A percentile compares a stretch with the other conserved stretches of the same genome.
Evolutionary conservation across 1,284 basidiomycete species (phyloP).

Genomic region (Ceratobasidium theobromae): DNA sequence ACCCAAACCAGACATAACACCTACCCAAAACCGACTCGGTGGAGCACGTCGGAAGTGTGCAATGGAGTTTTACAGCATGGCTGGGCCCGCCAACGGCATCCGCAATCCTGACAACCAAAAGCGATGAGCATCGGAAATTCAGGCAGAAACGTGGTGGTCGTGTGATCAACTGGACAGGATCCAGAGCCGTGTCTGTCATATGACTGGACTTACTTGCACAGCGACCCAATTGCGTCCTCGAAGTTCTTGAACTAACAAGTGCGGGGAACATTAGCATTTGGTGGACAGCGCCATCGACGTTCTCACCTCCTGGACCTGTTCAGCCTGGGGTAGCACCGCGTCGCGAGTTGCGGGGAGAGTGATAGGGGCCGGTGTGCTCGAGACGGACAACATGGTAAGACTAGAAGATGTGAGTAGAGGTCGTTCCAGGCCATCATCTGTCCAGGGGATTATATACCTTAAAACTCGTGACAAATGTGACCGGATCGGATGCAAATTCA

Average conservation of each 20-base stretch:
- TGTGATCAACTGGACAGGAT: slow-evolving; percentile 21
- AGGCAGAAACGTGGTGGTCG: not conserved
- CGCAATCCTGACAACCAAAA: slow-evolving; percentile 15
- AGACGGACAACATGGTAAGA: slow-evolving; percentile 25
- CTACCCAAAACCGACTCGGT: slow-evolving; percentile 23
- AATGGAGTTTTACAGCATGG: slow-evolving; percentile 28
- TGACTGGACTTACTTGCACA: slow-evolving; percentile 30
- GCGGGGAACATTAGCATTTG: no score
- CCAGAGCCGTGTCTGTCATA: not conserved
- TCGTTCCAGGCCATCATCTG: no score
- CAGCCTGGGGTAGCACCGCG: slow-evolving; percentile 6
- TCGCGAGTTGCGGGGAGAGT: slow-evolving; percentile 25
- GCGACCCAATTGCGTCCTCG: slow-evolving; percentile 18
- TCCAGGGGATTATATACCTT: no score
- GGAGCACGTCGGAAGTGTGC: slow-evolving; percentile 26
- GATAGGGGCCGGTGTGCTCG: slow-evolving; percentile 17
- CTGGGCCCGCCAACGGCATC: slow-evolving; percentile 16
- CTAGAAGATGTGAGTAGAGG: no score
- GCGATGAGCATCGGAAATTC: slow-evolving; percentile 1
- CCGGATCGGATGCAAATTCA: no score
- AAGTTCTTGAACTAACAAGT: slow-evolving; percentile 13
- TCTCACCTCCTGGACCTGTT: slow-evolving; percentile 28
- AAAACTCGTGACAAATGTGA: no score
- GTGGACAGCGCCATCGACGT: no score
- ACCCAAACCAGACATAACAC: not conserved